Conservation (phyloP, 371 early-diverging fungal genomes). For the Enterocytospora artemiae region DNA sequence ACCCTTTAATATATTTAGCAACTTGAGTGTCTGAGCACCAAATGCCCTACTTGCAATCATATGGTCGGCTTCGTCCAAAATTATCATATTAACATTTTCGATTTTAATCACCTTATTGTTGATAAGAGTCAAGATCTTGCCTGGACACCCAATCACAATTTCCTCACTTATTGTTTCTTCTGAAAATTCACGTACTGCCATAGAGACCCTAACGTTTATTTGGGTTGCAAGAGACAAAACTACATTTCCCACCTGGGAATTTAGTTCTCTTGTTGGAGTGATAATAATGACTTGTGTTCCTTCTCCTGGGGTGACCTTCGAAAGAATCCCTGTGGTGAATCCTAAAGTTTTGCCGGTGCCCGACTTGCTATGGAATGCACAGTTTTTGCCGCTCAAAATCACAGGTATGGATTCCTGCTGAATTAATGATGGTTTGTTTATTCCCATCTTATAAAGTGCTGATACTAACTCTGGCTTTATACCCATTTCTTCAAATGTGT, state of each 20-base stretch:
- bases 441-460: conserved; percentile 44
- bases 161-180: conserved; percentile 64
- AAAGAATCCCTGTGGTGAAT: conserved; percentile 44
- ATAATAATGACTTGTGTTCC: conserved; percentile 72
- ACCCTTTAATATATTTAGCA: conserved; percentile 29
- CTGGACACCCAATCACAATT: conserved; percentile 84
- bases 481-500: conserved; percentile 34
- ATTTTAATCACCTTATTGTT: conserved; percentile 15
- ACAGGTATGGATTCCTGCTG: conserved; percentile 52
- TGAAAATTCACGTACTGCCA: conserved; percentile 61
- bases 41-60: conserved; percentile 51
- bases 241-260: conserved; percentile 80
- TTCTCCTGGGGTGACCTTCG: conserved; percentile 24
- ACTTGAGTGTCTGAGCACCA: conserved; percentile 44
- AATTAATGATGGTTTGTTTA: conserved; percentile 52
- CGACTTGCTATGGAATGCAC: conserved; percentile 65
- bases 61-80: conserved; percentile 56
- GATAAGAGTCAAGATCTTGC: conserved; percentile 66
- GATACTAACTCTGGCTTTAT: conserved; percentile 41
- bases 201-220: conserved; percentile 64
- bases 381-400: conserved; percentile 40
- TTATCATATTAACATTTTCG: conserved; percentile 45
- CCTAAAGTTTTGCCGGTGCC: conserved; percentile 91
- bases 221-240: conserved; percentile 73
- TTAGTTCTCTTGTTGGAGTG: conserved; percentile 88